Conservation (phyloP, 495 filamentous ascomycete genomes). For the Aspergillus carlsbadensis region DNA sequence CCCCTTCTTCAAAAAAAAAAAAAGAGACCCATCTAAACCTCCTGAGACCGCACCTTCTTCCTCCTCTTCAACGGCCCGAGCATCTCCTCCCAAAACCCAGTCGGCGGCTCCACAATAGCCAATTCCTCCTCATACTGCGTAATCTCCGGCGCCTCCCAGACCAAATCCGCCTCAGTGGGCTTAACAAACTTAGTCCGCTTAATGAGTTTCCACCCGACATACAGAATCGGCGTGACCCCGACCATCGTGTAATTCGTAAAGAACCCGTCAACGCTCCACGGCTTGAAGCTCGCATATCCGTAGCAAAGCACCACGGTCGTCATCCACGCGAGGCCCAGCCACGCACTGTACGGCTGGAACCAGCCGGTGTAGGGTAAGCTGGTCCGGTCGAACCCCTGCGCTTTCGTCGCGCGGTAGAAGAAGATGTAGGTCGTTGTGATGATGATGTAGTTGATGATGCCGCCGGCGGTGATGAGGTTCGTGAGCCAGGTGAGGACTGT, state of each 20-base stretch:
- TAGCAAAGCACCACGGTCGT: slow-evolving; percentile 44
- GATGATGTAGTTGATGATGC: slow-evolving; percentile 58
- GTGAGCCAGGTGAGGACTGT: slow-evolving; percentile 33
- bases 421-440: slow-evolving; percentile 52
- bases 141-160: slow-evolving; percentile 46
- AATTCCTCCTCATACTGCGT: slow-evolving; percentile 24
- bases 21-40: too few species aligned
- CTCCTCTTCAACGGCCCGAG: neutral
- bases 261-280: slow-evolving; percentile 50
- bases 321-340: slow-evolving; percentile 45
- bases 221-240: slow-evolving; percentile 44
- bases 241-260: slow-evolving; percentile 61
- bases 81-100: slow-evolving; percentile 14
- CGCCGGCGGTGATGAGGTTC: slow-evolving; percentile 36
- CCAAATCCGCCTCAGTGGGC: slow-evolving; percentile 50
- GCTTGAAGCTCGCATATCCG: slow-evolving; percentile 53
- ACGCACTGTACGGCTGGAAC: slow-evolving; percentile 57
- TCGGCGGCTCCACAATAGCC: neutral
- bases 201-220: slow-evolving; percentile 55
- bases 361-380: slow-evolving; percentile 54
- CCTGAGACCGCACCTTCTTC: neutral
- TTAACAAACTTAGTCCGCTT: slow-evolving; percentile 49
- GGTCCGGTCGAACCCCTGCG: slow-evolving; percentile 53
- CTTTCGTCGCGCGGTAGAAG: slow-evolving; percentile 55
- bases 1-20: too few species aligned